These are phyloP conservation scores for Carex parvula DNA, from an alignment of 176 grass and related monocot genomes.

Conservation along the genomic window DNA sequence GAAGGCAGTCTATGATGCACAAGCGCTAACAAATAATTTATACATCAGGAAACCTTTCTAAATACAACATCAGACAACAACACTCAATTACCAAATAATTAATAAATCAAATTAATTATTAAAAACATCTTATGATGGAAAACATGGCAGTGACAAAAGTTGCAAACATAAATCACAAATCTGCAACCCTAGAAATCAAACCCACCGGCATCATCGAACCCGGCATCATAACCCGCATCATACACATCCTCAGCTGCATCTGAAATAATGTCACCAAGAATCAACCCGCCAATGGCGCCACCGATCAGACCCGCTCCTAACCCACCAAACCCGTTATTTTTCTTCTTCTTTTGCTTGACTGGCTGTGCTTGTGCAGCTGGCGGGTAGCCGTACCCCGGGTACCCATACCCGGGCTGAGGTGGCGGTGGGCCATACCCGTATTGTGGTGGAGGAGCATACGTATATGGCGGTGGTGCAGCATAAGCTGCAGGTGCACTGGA, in stretches of 20 bases:
- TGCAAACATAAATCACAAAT: neutral
- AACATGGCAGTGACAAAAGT: neutral
- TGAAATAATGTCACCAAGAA: constrained; percentile 54
- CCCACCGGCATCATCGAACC: constrained; percentile 55
- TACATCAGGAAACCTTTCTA: neutral
- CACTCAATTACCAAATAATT: neutral
- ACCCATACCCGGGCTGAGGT: constrained; percentile 25
- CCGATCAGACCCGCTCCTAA: constrained; percentile 59
- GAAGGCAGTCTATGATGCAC: neutral
- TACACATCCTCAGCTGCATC: constrained; percentile 34
- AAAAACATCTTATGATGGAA: neutral
- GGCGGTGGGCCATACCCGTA: constrained; percentile 47
- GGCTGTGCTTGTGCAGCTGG: constrained; percentile 43
- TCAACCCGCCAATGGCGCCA: constrained; percentile 56
- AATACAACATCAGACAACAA: neutral
- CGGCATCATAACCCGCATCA: constrained; percentile 46
- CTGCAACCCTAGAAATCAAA: constrained; percentile 55
- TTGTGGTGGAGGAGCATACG: constrained; percentile 36
- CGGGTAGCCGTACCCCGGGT: constrained; percentile 43
- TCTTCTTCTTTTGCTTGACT: constrained; percentile 38
- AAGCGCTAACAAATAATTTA: neutral
- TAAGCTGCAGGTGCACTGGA: constrained; percentile 35
- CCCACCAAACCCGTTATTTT: constrained; percentile 48
- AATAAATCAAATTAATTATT: neutral
- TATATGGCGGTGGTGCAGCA: constrained; percentile 20